These are phyloP conservation scores for Ophiocordyceps robertsii DNA, from an alignment of 2,329 filamentous ascomycete species.

Conservation along the genomic window DNA sequence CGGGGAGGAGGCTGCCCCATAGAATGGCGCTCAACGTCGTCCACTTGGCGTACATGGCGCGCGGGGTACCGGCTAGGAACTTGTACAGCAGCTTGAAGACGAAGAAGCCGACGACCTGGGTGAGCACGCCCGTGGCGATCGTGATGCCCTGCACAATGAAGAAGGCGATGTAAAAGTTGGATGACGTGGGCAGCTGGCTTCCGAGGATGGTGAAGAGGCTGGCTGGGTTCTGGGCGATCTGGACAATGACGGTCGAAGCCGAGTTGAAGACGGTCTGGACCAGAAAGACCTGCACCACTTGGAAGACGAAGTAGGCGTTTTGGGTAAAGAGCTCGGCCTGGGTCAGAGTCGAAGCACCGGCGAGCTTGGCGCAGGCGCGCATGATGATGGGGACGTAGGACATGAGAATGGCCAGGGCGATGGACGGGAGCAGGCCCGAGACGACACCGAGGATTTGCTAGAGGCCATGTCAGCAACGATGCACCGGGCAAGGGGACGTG, in stretches of 20 bases:
- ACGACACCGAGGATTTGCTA: slow-evolving; percentile 58
- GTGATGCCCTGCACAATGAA: slow-evolving; percentile 76
- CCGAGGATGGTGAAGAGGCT: slow-evolving; percentile 53
- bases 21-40: slow-evolving; percentile 52
- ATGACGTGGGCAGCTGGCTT: slow-evolving; percentile 61
- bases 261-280: slow-evolving; percentile 72
- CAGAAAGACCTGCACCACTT: slow-evolving; percentile 87
- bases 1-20: slow-evolving; percentile 66
- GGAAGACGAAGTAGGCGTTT: slow-evolving; percentile 84
- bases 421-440: slow-evolving; percentile 67
- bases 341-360: slow-evolving; percentile 67
- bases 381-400: slow-evolving; percentile 57
- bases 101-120: slow-evolving; percentile 54
- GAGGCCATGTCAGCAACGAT: background rate
- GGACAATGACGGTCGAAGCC: slow-evolving; percentile 52
- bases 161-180: slow-evolving; percentile 89
- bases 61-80: slow-evolving; percentile 61
- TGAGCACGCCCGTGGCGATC: slow-evolving; percentile 57
- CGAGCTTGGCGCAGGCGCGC: slow-evolving; percentile 58
- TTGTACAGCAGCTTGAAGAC: slow-evolving; percentile 56
- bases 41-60: slow-evolving; percentile 67
- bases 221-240: slow-evolving; percentile 50
- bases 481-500: background rate
- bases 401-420: slow-evolving; percentile 72
- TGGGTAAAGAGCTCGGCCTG: slow-evolving; percentile 80